Percentiles rank a stretch among this genome's conserved stretches.
Evolutionary conservation across 441 rosid genomes (phyloP).

Genomic region (Bruguiera hainesii): DNA sequence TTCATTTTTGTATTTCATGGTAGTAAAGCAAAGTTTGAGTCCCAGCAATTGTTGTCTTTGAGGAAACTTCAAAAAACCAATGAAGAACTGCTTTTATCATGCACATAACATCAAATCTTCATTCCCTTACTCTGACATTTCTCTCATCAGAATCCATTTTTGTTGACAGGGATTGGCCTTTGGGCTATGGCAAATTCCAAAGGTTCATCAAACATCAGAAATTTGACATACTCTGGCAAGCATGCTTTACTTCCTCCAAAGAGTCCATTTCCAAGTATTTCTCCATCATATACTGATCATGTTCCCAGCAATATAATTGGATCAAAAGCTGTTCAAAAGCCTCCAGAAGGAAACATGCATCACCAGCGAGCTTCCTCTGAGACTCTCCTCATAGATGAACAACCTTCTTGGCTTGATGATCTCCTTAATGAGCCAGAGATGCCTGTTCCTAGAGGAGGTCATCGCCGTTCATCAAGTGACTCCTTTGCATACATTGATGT

Average conservation of each 20-base stretch:
- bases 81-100: background rate
- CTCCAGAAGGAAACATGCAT: slow-evolving; percentile 33
- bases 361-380: slow-evolving; percentile 83
- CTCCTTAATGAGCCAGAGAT: slow-evolving; percentile 81
- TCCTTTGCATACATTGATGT: slow-evolving; percentile 64
- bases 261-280: slow-evolving; percentile 77
- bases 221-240: slow-evolving; percentile 65
- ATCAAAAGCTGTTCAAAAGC: slow-evolving; percentile 47
- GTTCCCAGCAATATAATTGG: slow-evolving; percentile 53
- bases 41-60: background rate
- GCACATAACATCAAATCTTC: background rate
- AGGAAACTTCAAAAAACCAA: too few species aligned
- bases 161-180: slow-evolving; percentile 28
- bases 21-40: background rate
- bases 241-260: slow-evolving; percentile 91
- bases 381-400: slow-evolving; percentile 68
- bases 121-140: background rate
- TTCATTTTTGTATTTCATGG: background rate
- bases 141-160: background rate
- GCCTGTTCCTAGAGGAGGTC: slow-evolving; percentile 61
- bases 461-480: slow-evolving; percentile 86
- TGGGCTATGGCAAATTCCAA: slow-evolving; percentile 74
- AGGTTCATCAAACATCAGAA: slow-evolving; percentile 69
- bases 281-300: slow-evolving; percentile 64
- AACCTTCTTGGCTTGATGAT: slow-evolving; percentile 92